phyloP scores from a whole-genome alignment of 768 basidiomycete species.

The Podaxis rugospora region DNA sequence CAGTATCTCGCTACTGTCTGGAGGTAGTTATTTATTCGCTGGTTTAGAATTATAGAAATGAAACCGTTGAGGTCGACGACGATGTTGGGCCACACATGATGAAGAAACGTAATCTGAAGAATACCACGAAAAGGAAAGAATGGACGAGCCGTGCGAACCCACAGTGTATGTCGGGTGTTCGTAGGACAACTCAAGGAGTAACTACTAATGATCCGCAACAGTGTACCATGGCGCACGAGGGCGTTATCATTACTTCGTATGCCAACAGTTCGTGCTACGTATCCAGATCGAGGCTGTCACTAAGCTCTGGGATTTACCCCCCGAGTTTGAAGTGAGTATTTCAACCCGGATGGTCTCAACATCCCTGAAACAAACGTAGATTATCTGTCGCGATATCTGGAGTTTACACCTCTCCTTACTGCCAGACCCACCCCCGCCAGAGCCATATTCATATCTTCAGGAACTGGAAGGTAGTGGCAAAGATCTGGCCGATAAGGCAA shows the following conservation, averaged over 20 bases:
- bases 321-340: slow-evolving; percentile 67
- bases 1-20: not conserved
- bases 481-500: not conserved
- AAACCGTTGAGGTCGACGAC: slow-evolving; percentile 61
- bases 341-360: not conserved
- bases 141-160: slow-evolving; percentile 51
- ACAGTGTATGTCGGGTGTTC: slow-evolving; percentile 35
- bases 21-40: not conserved
- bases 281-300: slow-evolving; percentile 66
- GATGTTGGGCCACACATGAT: slow-evolving; percentile 58
- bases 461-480: slow-evolving; percentile 18
- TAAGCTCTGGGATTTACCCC: slow-evolving; percentile 64
- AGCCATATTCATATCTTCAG: slow-evolving; percentile 49
- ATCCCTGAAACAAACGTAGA: slow-evolving; percentile 30
- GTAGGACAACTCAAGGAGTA: not conserved
- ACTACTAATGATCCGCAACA: slow-evolving; percentile 22
- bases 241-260: slow-evolving; percentile 78
- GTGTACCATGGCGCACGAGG: slow-evolving; percentile 84
- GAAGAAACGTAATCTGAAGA: slow-evolving; percentile 64
- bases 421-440: slow-evolving; percentile 54
- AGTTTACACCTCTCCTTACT: slow-evolving; percentile 63
- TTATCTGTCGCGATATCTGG: slow-evolving; percentile 80
- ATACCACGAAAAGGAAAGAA: slow-evolving; percentile 46
- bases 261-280: slow-evolving; percentile 76
- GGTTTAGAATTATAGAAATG: slow-evolving; percentile 74